Percentiles rank a stretch among this genome's conserved stretches.
These are phyloP conservation scores for Emydomyces testavorans DNA, from an alignment of 2,329 filamentous ascomycete species.

Conservation along the genomic window DNA sequence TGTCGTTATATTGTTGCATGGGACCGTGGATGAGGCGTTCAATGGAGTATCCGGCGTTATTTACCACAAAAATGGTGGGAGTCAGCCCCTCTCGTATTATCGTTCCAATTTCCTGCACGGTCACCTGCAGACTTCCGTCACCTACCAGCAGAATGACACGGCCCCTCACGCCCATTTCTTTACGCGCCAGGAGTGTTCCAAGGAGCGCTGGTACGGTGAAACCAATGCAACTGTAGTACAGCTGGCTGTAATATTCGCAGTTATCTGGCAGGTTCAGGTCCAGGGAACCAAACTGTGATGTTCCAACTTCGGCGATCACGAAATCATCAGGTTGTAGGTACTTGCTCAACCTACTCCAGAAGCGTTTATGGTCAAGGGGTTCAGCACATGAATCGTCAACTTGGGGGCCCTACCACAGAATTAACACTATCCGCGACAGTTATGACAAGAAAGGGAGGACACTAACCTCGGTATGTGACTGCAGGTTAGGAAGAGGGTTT, in stretches of 20 bases:
- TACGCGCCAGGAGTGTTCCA: conserved; percentile 18
- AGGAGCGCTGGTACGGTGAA: conserved; percentile 20
- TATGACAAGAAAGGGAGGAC: background rate
- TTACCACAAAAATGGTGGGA: conserved; percentile 21
- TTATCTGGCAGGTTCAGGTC: conserved; percentile 19
- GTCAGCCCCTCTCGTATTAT: conserved; percentile 21
- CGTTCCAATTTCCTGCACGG: conserved; percentile 21
- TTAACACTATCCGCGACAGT: background rate
- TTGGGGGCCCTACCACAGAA: background rate
- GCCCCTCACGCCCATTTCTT: conserved; percentile 17
- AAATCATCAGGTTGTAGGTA: conserved; percentile 17
- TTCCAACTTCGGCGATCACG: conserved; percentile 20
- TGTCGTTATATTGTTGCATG: conserved; percentile 20
- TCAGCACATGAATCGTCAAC: conserved; percentile 13
- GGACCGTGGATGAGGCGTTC: conserved; percentile 23
- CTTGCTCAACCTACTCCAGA: conserved; percentile 14
- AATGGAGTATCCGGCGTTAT: conserved; percentile 23
- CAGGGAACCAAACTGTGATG: conserved; percentile 20
- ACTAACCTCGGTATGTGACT: background rate
- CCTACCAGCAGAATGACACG: conserved; percentile 20
- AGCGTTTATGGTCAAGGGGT: conserved; percentile 13
- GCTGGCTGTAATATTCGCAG: conserved; percentile 18
- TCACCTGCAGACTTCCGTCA: conserved; percentile 23
- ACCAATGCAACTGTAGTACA: conserved; percentile 22
- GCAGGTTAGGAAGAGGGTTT: background rate